Conservation (phyloP, 768 basidiomycete genomes). For the Mycena crocata region DNA sequence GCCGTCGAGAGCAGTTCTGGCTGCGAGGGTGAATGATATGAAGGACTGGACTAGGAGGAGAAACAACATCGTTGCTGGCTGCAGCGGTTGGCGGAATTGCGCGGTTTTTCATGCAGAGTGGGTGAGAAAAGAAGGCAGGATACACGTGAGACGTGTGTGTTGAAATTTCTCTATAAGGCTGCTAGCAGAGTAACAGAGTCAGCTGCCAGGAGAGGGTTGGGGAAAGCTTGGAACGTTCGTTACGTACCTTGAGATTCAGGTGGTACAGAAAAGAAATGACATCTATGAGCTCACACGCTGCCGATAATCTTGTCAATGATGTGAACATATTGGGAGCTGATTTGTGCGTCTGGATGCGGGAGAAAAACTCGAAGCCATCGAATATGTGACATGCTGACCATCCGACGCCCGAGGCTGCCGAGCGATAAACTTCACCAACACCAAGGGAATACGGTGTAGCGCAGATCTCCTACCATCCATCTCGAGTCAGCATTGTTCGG, state of each 20-base stretch:
- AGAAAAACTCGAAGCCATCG: too few species aligned
- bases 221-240: conserved; percentile 9
- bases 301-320: too few species aligned
- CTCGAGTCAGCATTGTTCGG: too few species aligned
- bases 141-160: conserved; percentile 4
- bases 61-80: conserved; percentile 10
- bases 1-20: background rate
- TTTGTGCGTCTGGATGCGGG: too few species aligned
- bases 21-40: background rate
- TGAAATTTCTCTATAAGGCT: background rate
- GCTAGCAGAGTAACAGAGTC: background rate
- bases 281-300: too few species aligned
- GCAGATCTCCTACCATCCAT: too few species aligned
- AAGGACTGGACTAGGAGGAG: background rate
- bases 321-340: too few species aligned
- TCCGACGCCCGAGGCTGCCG: too few species aligned
- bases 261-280: background rate
- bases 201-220: background rate
- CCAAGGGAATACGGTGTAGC: too few species aligned
- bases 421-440: too few species aligned
- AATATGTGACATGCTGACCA: too few species aligned
- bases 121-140: conserved; percentile 26
- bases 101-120: background rate
- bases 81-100: background rate
- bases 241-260: background rate